phyloP scores from a whole-genome alignment of 2,329 filamentous ascomycete genomes.

The Aureobasidium uvarum region DNA sequence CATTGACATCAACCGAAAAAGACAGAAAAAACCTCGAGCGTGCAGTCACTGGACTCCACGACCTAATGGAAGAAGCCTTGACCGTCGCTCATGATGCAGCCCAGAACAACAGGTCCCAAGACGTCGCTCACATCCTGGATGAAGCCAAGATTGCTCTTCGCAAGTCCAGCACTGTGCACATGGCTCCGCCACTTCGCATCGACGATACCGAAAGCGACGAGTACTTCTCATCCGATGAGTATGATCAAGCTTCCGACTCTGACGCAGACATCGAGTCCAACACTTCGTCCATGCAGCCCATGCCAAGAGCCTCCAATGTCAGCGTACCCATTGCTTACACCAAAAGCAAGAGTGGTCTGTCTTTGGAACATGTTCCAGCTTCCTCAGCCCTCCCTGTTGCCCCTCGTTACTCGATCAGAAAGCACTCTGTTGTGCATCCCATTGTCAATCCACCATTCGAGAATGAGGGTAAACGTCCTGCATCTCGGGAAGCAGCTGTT shows the following conservation, averaged over 20 bases:
- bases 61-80: slow-evolving; percentile 46
- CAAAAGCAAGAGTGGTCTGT: slow-evolving; percentile 17
- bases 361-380: slow-evolving; percentile 13
- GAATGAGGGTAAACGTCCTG: neutral
- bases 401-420: neutral
- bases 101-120: slow-evolving; percentile 37
- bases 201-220: slow-evolving; percentile 28
- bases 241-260: slow-evolving; percentile 27
- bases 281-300: neutral
- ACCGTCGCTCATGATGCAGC: slow-evolving; percentile 40
- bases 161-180: slow-evolving; percentile 33
- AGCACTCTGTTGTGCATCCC: neutral
- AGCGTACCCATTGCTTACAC: slow-evolving; percentile 24
- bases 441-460: neutral
- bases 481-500: neutral
- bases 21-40: slow-evolving; percentile 29
- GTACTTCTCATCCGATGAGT: slow-evolving; percentile 22
- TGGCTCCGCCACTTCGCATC: slow-evolving; percentile 26
- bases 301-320: slow-evolving; percentile 10
- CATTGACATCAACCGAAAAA: slow-evolving; percentile 26
- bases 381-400: neutral
- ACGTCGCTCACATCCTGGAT: slow-evolving; percentile 44
- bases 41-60: slow-evolving; percentile 44
- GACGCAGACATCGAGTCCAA: slow-evolving; percentile 26
- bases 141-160: slow-evolving; percentile 41